Conservation (phyloP, 1,284 basidiomycete species). For the Ceratobasidium sp. region DNA sequence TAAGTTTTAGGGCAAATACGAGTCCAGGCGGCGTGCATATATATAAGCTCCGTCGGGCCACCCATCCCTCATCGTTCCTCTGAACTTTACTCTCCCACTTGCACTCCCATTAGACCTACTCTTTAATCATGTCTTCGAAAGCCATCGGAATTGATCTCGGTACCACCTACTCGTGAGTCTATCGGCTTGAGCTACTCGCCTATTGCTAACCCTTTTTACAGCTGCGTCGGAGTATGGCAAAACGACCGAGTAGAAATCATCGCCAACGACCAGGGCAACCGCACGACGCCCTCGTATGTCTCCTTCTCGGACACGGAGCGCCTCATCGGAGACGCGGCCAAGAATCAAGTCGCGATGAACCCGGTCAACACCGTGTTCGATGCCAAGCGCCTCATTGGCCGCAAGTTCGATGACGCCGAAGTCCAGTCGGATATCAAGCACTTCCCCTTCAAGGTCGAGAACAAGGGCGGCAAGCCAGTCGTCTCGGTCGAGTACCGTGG, state of each 20-base stretch:
- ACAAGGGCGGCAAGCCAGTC: conserved; percentile 92
- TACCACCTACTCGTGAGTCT: conserved; percentile 46
- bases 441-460: conserved; percentile 86
- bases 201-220: conserved; percentile 17
- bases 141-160: conserved; percentile 52
- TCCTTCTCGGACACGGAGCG: conserved; percentile 98
- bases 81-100: conserved; percentile 11
- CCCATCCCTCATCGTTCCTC: conserved; percentile 23
- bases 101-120: conserved; percentile 19
- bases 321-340: conserved; percentile 98
- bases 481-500: conserved; percentile 64
- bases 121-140: conserved; percentile 47
- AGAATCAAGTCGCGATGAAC: conserved; percentile 98
- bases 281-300: conserved; percentile 99
- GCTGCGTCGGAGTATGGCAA: conserved; percentile 63
- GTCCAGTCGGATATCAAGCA: conserved; percentile 84
- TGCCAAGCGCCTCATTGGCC: conserved; percentile 97
- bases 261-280: conserved; percentile 97
- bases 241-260: conserved; percentile 83
- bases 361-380: conserved; percentile 96
- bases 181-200: conserved; percentile 51
- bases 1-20: conserved; percentile 38
- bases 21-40: conserved; percentile 26
- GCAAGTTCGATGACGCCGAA: conserved; percentile 54
- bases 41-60: conserved; percentile 19